Base-by-base conservation (phyloP, 345 rosid genomes). In the Melastoma malabathricum region DNA sequence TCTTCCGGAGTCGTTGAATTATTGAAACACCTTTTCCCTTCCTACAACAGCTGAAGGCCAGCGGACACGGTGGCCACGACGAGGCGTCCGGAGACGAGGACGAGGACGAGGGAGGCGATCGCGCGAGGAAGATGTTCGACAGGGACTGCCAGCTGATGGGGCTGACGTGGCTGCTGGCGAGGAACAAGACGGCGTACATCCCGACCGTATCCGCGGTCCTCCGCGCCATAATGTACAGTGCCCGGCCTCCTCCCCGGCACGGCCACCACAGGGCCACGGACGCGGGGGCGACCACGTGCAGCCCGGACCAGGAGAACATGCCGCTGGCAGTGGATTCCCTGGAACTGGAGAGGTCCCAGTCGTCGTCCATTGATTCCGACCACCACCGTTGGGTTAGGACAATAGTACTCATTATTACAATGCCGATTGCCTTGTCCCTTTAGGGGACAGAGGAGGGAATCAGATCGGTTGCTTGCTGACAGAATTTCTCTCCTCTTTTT, bases 291-390 rank as follows among this genome's bases (percentile, higher is more conserved):
- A 72, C 83, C 54, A 81, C 72, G 66, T 93, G 99, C 29, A 93
- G 95, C 64, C 97, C 97, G 13, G 97, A 88, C 73, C 97, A 88
- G 63, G 99, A 93, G 74, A 85, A 88, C 83, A 93, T 93, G 99
- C 99, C 99, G 1, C 70, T 93, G 53, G 99, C 99, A 41, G 97
- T 88, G 47, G 99, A 93, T 73, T 93, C 99, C 48, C 84, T 87
- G 5, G 93, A 87, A 76, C 75, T 92, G 46, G 76, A 76, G 34
- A 68, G 41, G 55, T 64, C 70, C 20, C 68, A 62, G 51, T 67
- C 96, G 13, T 68, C 63, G 58, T 55, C 74, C 73, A 20, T 13
- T 73, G 41, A 34, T 34, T 34, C 41, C n/a, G n/a, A n/a, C 41
- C 41, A 7, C 9, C 2, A 34, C 41, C 41, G 41, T 34, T 34